Conservation (phyloP, 148 eudicot species). For the Rhododendron vialii region DNA sequence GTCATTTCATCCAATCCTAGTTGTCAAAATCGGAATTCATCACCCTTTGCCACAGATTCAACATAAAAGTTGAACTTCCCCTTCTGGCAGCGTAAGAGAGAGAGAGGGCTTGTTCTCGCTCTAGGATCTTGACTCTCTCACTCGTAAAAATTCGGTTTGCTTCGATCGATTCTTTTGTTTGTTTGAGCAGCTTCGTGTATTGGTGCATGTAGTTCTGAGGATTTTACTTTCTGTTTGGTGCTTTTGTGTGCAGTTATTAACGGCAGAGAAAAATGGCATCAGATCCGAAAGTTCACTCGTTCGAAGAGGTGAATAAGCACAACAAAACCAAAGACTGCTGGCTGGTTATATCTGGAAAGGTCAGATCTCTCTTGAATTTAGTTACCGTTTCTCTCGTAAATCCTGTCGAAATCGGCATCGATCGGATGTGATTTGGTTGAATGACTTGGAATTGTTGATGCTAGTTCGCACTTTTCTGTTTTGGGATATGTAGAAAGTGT, state of each 20-base stretch:
- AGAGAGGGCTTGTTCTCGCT: background rate
- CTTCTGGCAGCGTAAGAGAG: background rate
- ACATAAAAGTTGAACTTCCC: background rate
- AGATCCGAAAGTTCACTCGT: slow-evolving; percentile 35
- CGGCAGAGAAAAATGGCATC: slow-evolving; percentile 28
- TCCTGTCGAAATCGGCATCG: background rate
- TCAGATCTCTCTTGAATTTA: slow-evolving; percentile 12
- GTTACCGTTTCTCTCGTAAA: background rate
- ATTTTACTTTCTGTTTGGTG: background rate
- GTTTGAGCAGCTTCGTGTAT: background rate
- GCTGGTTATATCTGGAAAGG: slow-evolving; percentile 48
- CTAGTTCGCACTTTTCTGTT: background rate
- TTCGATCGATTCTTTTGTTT: background rate
- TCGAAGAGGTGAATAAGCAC: slow-evolving; percentile 50
- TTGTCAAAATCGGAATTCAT: background rate
- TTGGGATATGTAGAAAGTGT: background rate
- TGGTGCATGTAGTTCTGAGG: background rate
- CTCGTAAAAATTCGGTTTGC: background rate
- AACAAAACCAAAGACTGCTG: slow-evolving; percentile 46
- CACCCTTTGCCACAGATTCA: background rate
- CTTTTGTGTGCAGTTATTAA: slow-evolving; percentile 14
- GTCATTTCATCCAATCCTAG: background rate
- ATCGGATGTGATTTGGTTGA: background rate
- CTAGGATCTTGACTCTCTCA: background rate
- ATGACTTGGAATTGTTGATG: background rate